Base-by-base conservation (phyloP, 805 yeast genomes). In the Monosporozyma servazzii region DNA sequence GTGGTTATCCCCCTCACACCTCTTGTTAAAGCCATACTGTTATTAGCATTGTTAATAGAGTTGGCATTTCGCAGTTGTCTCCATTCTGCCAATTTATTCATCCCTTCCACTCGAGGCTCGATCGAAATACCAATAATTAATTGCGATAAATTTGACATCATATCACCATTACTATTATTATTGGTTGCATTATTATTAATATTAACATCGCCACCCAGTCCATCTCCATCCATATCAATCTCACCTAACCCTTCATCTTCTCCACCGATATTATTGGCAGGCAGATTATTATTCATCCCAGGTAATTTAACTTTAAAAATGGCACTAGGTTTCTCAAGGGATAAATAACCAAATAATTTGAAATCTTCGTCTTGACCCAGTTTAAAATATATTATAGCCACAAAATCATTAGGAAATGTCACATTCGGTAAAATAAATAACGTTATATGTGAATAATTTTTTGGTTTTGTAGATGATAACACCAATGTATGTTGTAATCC, bases 351-450 rank as follows among this genome's bases (percentile, higher is more conserved):
- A 51, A 84, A 73, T 13, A 87, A 71, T 56, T 77, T 78, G 67
- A 84, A 86, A 30, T 84, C 75, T 51, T 71, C 72, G 11, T 59
- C 57, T 1, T 74, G 73, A 13, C 90, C 89, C 49, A 90, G 70
- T 64, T 91, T 96, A 68, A 88, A 91, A 67, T 85, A 93, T 2
- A 93, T 87, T 42, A 91, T 75, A 0, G 97, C 98, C 1, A 91
- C 81, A 58, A 74, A 84, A 46, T 77, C 77, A 1, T 79, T 77
- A 51, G 90, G 96, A 48, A 79, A 72, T 40, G 78, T 81, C 3
- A 86, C 78, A 55, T 88, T 87, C 0, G 99, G 99, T 1, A 93
- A 75, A 47, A 90, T 70, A 65, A 93, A 93, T 3, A 93, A 72
- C 0, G 96, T 86, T 40, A 93, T 75, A 64, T 88, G 95, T 45